Base-by-base conservation (phyloP, 2,329 filamentous ascomycete genomes). In the Blastomyces emzantsi region DNA sequence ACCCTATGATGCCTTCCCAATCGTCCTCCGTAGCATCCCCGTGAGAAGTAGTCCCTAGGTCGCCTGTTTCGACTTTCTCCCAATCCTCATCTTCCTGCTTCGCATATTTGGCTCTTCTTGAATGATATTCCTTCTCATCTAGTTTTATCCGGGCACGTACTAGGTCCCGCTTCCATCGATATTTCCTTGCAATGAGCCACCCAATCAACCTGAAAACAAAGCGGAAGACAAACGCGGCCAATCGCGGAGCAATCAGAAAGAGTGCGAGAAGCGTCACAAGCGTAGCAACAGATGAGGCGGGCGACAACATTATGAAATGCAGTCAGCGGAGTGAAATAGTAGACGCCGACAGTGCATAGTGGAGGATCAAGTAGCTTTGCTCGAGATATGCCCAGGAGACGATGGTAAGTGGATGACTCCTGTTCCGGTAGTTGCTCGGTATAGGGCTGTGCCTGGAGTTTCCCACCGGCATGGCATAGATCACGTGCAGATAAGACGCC, bases 1-100 rank as follows among this genome's bases (percentile, higher is more conserved):
- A 97, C 57, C 91, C 94, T 66, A 97, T 85, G 62, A 97, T 86
- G 41, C 92, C 92, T 66, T 87, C 82, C 90, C 90, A 97, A 56
- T 88, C 82, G 68, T 83, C 79, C 64, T 82, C 80, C 13, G 74
- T 72, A 64, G 73, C 74, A 33, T 73, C 76, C 56, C 75, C 80
- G 67, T 79, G 80, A 58, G 74, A 72, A 30, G 78, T 77, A 58
- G 73, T 76, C 49, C 78, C 79, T 71, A 74, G 75, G 66, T 74
- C 79, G 70, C 81, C 77, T 45, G 80, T 77, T 64, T 87, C 84
- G 30, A 90, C 81, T 70, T 86, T 87, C 73, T 90, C 87, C 87
- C 87, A 90, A 60, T 87, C 87, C 36, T 86, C 85, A 67, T 88
- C 86, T 39, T 82, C 79, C 61, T 73, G 69, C 64, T 69, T 69